Evolutionary conservation across 257 asterid species (phyloP).

Genomic region (Buddleja alternifolia): DNA sequence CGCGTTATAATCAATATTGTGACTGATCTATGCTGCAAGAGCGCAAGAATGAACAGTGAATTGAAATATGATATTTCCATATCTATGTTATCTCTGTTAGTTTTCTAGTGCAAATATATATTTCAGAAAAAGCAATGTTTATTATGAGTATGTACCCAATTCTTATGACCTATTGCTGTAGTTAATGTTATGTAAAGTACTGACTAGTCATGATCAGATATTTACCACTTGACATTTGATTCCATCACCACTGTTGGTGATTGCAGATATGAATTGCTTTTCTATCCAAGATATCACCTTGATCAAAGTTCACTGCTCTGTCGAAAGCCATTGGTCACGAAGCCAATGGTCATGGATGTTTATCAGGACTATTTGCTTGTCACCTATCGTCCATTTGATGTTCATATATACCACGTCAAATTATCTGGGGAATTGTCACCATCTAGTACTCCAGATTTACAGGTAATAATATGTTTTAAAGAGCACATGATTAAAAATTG

Average conservation of each 20-base stretch:
- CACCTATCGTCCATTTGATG: slow-evolving; percentile 94
- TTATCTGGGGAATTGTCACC: slow-evolving; percentile 93
- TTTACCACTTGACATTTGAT: slow-evolving; percentile 22
- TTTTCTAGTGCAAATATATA: slow-evolving; percentile 14
- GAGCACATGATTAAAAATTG: slow-evolving; percentile 25
- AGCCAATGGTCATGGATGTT: slow-evolving; percentile 98
- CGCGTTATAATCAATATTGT: too few relatives aligned
- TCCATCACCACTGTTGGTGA: slow-evolving; percentile 30
- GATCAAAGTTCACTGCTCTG: slow-evolving; percentile 94
- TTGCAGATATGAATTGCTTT: slow-evolving; percentile 94
- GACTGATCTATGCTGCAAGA: not conserved
- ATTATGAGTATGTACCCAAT: not conserved
- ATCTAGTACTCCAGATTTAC: slow-evolving; percentile 78
- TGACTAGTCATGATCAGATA: slow-evolving; percentile 17
- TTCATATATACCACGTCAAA: slow-evolving; percentile 89
- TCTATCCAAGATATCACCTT: slow-evolving; percentile 99
- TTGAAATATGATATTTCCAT: slow-evolving; percentile 1
- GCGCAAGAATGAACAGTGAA: slow-evolving; percentile 1
- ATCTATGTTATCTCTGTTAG: slow-evolving; percentile 10
- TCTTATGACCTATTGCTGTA: slow-evolving; percentile 9
- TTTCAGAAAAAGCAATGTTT: not conserved
- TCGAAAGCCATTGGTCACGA: slow-evolving; percentile 79
- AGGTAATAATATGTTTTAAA: slow-evolving; percentile 62
- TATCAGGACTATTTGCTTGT: slow-evolving; percentile 93
- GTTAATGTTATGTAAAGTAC: slow-evolving; percentile 17